A percentile compares a stretch with the other conserved stretches of the same genome.
phyloP scores from a whole-genome alignment of 2,329 filamentous ascomycete genomes.

The Cordyceps cateniannulata region DNA sequence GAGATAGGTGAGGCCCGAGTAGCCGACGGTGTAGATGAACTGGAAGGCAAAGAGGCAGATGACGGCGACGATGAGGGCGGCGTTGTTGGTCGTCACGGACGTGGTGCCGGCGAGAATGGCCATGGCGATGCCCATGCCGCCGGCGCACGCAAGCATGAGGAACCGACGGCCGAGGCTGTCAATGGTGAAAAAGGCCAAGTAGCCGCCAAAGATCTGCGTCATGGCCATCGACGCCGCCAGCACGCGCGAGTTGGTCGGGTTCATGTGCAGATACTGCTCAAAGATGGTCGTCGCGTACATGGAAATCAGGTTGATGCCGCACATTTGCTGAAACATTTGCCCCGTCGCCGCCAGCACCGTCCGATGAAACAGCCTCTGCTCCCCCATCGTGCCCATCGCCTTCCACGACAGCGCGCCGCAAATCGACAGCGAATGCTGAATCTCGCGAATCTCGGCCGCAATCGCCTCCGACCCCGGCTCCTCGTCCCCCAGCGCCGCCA shows the following conservation, averaged over 20 bases:
- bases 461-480: slow-evolving; percentile 9
- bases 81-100: neutral
- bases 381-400: slow-evolving; percentile 14
- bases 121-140: slow-evolving; percentile 11
- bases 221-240: slow-evolving; percentile 23
- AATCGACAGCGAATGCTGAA: slow-evolving; percentile 14
- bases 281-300: slow-evolving; percentile 26
- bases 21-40: slow-evolving; percentile 57
- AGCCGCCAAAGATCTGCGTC: slow-evolving; percentile 27
- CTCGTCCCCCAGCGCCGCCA: slow-evolving; percentile 25
- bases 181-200: slow-evolving; percentile 23
- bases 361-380: slow-evolving; percentile 14
- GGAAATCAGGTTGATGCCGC: slow-evolving; percentile 22
- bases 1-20: slow-evolving; percentile 53
- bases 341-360: slow-evolving; percentile 12
- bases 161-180: slow-evolving; percentile 22
- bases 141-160: slow-evolving; percentile 12
- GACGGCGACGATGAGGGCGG: slow-evolving; percentile 11
- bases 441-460: slow-evolving; percentile 11
- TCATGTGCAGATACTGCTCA: slow-evolving; percentile 21
- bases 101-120: slow-evolving; percentile 12
- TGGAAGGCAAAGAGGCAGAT: slow-evolving; percentile 58
- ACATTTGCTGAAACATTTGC: slow-evolving; percentile 21
- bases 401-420: slow-evolving; percentile 15
- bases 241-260: slow-evolving; percentile 18